Evolutionary conservation across 2,329 filamentous ascomycete species (phyloP).

Genomic region (Macrophomina pseudophaseolina): DNA sequence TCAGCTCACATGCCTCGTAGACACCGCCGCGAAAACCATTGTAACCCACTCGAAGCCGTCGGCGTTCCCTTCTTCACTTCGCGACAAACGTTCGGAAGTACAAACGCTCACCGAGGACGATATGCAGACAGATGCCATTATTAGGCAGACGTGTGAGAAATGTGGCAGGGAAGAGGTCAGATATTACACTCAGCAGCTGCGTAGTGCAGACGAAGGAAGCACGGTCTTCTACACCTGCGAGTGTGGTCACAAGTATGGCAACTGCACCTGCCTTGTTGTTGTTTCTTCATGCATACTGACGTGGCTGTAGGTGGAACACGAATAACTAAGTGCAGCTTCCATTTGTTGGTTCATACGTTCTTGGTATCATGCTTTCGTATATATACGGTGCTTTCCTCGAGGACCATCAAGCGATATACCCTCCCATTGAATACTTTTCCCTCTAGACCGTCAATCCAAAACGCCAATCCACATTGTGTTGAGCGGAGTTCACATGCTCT

Average conservation of each 20-base stretch:
- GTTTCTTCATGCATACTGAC: slow-evolving; percentile 21
- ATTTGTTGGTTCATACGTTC: slow-evolving; percentile 14
- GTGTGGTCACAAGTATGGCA: slow-evolving; percentile 78
- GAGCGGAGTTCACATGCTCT: neutral
- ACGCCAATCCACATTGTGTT: slow-evolving; percentile 19
- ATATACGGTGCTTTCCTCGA: slow-evolving; percentile 15
- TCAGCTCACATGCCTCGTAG: slow-evolving; percentile 47
- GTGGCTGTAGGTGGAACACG: slow-evolving; percentile 54
- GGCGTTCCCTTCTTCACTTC: slow-evolving; percentile 87
- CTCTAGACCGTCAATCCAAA: slow-evolving; percentile 20
- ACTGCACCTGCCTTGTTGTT: slow-evolving; percentile 37
- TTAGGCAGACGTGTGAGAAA: slow-evolving; percentile 73
- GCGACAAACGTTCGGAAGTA: slow-evolving; percentile 84
- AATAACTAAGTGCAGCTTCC: slow-evolving; percentile 60
- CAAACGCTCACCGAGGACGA: slow-evolving; percentile 81
- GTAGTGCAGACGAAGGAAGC: slow-evolving; percentile 92
- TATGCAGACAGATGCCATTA: slow-evolving; percentile 73
- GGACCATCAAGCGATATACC: slow-evolving; percentile 19
- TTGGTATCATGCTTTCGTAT: slow-evolving; percentile 25
- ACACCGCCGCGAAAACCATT: slow-evolving; percentile 76
- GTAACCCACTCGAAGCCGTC: slow-evolving; percentile 84
- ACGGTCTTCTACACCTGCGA: slow-evolving; percentile 91
- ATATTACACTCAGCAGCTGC: slow-evolving; percentile 83
- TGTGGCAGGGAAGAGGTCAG: slow-evolving; percentile 83
- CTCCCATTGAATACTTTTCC: slow-evolving; percentile 15